These are phyloP conservation scores for Globisporangium recalcitrans DNA, from an alignment of 352 stramenopile species.

Conservation along the genomic window DNA sequence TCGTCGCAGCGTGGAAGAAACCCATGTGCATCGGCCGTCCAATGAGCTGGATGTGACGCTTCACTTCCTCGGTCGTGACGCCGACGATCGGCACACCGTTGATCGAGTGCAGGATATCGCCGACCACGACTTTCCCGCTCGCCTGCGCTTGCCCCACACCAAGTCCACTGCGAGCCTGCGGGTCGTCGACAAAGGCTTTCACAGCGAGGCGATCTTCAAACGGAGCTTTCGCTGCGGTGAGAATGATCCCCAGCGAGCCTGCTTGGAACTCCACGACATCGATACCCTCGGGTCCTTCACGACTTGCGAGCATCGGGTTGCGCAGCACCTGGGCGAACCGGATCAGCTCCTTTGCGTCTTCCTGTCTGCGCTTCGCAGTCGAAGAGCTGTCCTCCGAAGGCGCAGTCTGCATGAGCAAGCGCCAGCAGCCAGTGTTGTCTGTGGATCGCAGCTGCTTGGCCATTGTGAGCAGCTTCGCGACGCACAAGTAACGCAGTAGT, in stretches of 20 bases:
- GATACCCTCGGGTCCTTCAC: slow-evolving; percentile 24
- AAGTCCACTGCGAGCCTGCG: slow-evolving; percentile 17
- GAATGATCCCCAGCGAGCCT: slow-evolving; percentile 64
- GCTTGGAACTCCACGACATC: slow-evolving; percentile 58
- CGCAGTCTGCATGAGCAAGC: slow-evolving; percentile 62
- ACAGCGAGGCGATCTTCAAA: slow-evolving; percentile 59
- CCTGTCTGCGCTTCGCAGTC: slow-evolving; percentile 9
- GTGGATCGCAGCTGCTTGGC: slow-evolving; percentile 42
- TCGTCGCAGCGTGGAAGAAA: slow-evolving; percentile 43
- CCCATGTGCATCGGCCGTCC: slow-evolving; percentile 60
- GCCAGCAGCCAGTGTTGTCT: slow-evolving; percentile 68
- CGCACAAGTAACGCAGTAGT: slow-evolving; percentile 62
- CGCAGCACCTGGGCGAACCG: slow-evolving; percentile 51
- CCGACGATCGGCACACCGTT: slow-evolving; percentile 70
- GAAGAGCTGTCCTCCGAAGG: slow-evolving; percentile 17
- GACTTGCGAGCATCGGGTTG: slow-evolving; percentile 47
- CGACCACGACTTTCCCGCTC: slow-evolving; percentile 52
- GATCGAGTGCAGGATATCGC: slow-evolving; percentile 74
- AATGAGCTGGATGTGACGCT: slow-evolving; percentile 70
- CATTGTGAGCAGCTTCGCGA: slow-evolving; percentile 55
- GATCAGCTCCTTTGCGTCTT: slow-evolving; percentile 29
- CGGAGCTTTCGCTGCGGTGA: slow-evolving; percentile 42
- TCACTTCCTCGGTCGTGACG: slow-evolving; percentile 76
- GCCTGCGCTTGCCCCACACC: slow-evolving; percentile 50
- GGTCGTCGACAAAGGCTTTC: slow-evolving; percentile 64